Evolutionary conservation across 1,284 basidiomycete genomes (phyloP), one percentile per base, ranked within the genome.

Genomic region (Austroboletus novae-zelandiae): DNA sequence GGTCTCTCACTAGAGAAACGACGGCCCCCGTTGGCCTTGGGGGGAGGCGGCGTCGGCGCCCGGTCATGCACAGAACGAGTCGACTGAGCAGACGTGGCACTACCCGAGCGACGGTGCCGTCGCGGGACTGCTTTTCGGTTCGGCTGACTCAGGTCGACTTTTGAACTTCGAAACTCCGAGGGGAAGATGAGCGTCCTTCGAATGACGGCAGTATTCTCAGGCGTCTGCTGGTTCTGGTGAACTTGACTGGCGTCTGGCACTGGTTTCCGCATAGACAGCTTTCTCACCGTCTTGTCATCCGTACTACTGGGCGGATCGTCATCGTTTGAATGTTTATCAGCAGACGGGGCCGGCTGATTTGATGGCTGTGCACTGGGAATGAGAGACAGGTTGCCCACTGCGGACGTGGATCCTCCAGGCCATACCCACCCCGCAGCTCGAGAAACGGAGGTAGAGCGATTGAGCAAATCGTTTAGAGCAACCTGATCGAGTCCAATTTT

Each of bases 101-200:
- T 86, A 14, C 74, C 73, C 50, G 84, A 76, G 30, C 81, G 80
- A 40, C 81, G 81, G 44, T 80, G 76, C 30, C 71, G 70, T 46
- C 61, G 59, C 42, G 59, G 67, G 18, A 83, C 78, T 35, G 74
- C 74, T 60, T 83, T 87, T 51, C 80, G 77, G 61, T 78, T 72
- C 46, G 80, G 62, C 25, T 75, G 69, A 61, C 71, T 76, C 50
- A 81, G 55, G 57, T 86, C 84, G 39, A 74, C 71, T 44, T 73
- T 74, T 23, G 83, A 76, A 39, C 73, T 69, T 57, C 74, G 74
- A 42, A 76, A 69, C 58, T 87, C 84, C 47, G 83, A 85, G 40
- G 89, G 83, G 60, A 84, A 81, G 55, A 91, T 84, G 57, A 91
- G 77, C 1, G 89, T 91, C 58, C 89, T 76, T 59, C 89, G 80